phyloP scores from a whole-genome alignment of 768 basidiomycete species.

The Amanita jacksonii region DNA sequence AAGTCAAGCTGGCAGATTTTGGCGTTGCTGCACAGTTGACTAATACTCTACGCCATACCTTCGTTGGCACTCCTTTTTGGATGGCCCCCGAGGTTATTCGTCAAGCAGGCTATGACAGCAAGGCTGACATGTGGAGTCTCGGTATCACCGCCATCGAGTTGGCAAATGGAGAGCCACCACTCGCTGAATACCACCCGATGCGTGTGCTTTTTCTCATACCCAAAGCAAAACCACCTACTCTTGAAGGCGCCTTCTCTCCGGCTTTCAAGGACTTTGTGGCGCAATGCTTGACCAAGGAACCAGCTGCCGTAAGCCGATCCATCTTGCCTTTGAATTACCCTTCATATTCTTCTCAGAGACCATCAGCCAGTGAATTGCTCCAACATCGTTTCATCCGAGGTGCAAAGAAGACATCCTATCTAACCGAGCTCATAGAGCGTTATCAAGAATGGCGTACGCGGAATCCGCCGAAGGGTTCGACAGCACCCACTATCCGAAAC shows the following conservation, averaged over 20 bases:
- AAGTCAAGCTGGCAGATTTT: conserved; percentile 97
- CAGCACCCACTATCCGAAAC: conserved; percentile 45
- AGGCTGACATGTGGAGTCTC: conserved; percentile 97
- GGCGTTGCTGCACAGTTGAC: conserved; percentile 97
- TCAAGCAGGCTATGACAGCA: conserved; percentile 91
- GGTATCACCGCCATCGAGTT: conserved; percentile 98
- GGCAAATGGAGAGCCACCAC: conserved; percentile 94
- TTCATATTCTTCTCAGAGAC: conserved; percentile 44
- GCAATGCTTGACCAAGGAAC: conserved; percentile 89
- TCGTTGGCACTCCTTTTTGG: conserved; percentile 97
- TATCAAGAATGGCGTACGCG: conserved; percentile 67
- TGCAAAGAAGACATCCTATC: conserved; percentile 73
- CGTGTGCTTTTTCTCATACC: conserved; percentile 96
- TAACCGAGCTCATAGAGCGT: conserved; percentile 83
- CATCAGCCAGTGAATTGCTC: conserved; percentile 84
- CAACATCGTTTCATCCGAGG: conserved; percentile 88
- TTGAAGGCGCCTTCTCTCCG: conserved; percentile 78
- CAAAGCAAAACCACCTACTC: conserved; percentile 85
- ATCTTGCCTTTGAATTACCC: conserved; percentile 7
- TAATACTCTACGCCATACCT: conserved; percentile 89
- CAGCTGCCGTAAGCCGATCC: conserved; percentile 48
- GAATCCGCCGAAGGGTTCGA: conserved; percentile 47
- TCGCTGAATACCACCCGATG: conserved; percentile 98
- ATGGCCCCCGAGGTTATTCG: conserved; percentile 99
- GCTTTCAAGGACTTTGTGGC: conserved; percentile 92